Evolutionary conservation across 2,329 filamentous ascomycete species (phyloP).

Genomic region (Ustilaginoidea virens): DNA sequence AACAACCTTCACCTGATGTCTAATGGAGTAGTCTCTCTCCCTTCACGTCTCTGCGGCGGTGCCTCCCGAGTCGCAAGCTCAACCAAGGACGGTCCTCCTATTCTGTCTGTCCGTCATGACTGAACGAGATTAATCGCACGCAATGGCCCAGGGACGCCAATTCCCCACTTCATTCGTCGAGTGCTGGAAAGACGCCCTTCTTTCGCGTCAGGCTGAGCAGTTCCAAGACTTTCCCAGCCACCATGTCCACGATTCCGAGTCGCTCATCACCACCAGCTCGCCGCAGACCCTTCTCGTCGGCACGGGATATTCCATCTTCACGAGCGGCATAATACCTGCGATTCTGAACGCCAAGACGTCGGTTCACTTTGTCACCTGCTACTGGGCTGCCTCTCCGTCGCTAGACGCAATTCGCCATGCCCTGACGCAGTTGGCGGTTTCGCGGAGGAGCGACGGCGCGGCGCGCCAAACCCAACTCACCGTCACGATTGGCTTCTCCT

Average conservation of each 20-base stretch:
- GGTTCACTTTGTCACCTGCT: constrained; percentile 66
- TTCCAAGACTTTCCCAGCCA: constrained; percentile 32
- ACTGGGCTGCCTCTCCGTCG: constrained; percentile 57
- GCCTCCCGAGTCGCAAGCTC: no score
- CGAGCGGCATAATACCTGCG: constrained; percentile 40
- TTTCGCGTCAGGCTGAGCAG: constrained; percentile 17
- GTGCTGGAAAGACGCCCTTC: constrained; percentile 21
- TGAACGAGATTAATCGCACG: no score
- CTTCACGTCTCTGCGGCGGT: no score
- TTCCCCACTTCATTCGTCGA: constrained; percentile 23
- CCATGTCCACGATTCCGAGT: constrained; percentile 24
- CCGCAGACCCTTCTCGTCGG: constrained; percentile 36
- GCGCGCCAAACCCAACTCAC: constrained; percentile 26
- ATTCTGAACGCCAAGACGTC: constrained; percentile 46
- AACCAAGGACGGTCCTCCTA: no score
- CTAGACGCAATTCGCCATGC: constrained; percentile 40
- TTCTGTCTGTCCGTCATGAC: not conserved
- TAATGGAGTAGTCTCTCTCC: no score
- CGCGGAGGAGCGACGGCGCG: constrained; percentile 12
- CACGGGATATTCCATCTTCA: constrained; percentile 41
- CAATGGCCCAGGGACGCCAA: constrained; percentile 5
- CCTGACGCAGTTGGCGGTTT: constrained; percentile 42
- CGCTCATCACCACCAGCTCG: constrained; percentile 31
- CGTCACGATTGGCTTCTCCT: constrained; percentile 67
- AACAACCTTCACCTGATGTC: no score